Evolutionary conservation across 805 yeast genomes (phyloP).

Genomic region (Cephaloascus fragrans): DNA sequence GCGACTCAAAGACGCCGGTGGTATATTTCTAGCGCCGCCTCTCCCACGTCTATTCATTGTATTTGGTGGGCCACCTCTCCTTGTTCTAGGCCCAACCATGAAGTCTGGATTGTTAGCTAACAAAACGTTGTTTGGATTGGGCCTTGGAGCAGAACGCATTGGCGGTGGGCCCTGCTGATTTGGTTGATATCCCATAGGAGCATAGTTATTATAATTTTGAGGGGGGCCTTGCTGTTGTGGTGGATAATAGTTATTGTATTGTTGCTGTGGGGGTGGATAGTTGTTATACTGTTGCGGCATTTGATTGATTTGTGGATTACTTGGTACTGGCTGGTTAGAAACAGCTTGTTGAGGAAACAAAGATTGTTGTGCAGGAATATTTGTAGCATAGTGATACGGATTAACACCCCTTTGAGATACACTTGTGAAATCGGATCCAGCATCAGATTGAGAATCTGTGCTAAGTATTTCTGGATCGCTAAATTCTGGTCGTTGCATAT

Average conservation of each 20-base stretch:
- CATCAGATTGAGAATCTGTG: conserved; percentile 19
- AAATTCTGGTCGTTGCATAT: conserved; percentile 17
- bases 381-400: conserved; percentile 32
- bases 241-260: conserved; percentile 3
- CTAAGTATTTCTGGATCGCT: conserved; percentile 13
- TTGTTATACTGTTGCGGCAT: conserved; percentile 7
- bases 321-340: conserved; percentile 4
- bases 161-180: conserved; percentile 5
- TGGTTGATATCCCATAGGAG: background rate
- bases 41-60: background rate
- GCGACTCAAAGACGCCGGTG: conserved; percentile 1
- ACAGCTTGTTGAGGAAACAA: conserved; percentile 5
- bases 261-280: conserved; percentile 6
- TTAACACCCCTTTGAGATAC: conserved; percentile 71
- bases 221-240: conserved; percentile 4
- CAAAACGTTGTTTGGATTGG: conserved; percentile 1
- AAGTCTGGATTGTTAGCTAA: background rate
- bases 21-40: background rate
- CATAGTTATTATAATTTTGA: background rate
- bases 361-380: conserved; percentile 9
- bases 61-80: conserved; percentile 1
- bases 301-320: conserved; percentile 11
- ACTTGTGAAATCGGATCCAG: conserved; percentile 63
- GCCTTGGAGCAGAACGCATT: conserved; percentile 3
- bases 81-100: conserved; percentile 1